These are phyloP conservation scores for Thermoascus crustaceus DNA, from an alignment of 2,329 filamentous ascomycete genomes.

Conservation along the genomic window DNA sequence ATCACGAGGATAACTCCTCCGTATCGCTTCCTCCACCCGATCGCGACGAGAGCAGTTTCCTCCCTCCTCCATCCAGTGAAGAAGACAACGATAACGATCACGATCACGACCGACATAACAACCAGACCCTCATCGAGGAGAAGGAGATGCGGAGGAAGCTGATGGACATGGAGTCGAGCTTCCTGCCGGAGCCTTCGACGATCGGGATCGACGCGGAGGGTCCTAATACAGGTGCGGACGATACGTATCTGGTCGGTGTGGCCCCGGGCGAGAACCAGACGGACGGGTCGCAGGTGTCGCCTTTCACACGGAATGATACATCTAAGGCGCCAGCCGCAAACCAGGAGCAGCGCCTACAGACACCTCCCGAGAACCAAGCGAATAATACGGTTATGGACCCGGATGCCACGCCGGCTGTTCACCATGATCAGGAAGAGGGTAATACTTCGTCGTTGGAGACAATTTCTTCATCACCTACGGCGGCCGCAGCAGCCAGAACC, in stretches of 20 bases:
- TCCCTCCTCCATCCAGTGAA: slow-evolving; percentile 17
- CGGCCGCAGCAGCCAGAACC: slow-evolving; percentile 35
- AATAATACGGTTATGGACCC: slow-evolving; percentile 11
- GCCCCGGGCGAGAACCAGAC: slow-evolving; percentile 16
- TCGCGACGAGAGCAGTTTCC: slow-evolving; percentile 26
- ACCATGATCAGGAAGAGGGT: slow-evolving; percentile 15
- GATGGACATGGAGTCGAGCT: slow-evolving; percentile 57
- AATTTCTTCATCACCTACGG: slow-evolving; percentile 38
- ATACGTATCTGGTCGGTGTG: slow-evolving; percentile 38
- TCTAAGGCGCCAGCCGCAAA: neutral
- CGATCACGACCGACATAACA: slow-evolving; percentile 26
- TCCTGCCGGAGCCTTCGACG: slow-evolving; percentile 48
- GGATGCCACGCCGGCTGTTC: slow-evolving; percentile 13
- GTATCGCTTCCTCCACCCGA: slow-evolving; percentile 24
- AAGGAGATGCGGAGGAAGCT: slow-evolving; percentile 52
- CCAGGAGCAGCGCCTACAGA: neutral
- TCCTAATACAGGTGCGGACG: slow-evolving; percentile 27
- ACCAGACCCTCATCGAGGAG: slow-evolving; percentile 44
- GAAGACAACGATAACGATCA: no score
- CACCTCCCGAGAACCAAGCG: slow-evolving; percentile 7
- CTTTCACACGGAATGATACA: slow-evolving; percentile 15
- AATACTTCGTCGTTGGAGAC: slow-evolving; percentile 35
- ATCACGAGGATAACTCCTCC: slow-evolving; percentile 5
- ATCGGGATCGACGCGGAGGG: slow-evolving; percentile 27
- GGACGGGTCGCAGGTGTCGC: slow-evolving; percentile 19